Evolutionary conservation across 1,139 yeast genomes (phyloP), one percentile per base, ranked within the genome.

Genomic region (Candida pseudoviswanathii): DNA sequence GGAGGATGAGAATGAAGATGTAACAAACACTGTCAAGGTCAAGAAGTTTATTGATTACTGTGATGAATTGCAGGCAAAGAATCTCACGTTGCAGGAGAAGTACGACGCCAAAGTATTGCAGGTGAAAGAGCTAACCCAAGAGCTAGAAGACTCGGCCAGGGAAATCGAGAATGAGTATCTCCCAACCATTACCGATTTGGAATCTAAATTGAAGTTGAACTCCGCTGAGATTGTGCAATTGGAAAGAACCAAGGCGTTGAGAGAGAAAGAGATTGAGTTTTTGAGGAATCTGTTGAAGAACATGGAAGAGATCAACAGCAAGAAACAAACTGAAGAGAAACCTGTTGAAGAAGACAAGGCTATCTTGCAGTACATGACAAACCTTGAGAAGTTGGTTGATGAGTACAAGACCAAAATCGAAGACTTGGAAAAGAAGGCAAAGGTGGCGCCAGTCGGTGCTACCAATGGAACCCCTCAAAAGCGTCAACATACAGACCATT

Each of bases 221-320:
- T 64, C 66, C 31, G 70, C 69, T 33, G 53, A 61, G 55, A 61
- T 68, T 52, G 68, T 65, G 51, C 66, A 84, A 53, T 62, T 83
- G 24, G 84, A 84, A 50, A 76, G 81, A 49, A 86, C 82, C 53
- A 77, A 76, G 49, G 62, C 71, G 2, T 67, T 86, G 43, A 78
- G 84, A n/a, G 58, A 67, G n/a, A 82, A 81, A 54, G 95, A 88
- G 60, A 78, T 85, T 29, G 80, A 75, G 48, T 76, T 84, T 51
- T 67, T 88, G 49, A 70, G 90, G 53, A 76, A 73, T 41, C 72
- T 68, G 62, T 58, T 75, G 46, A 65, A 67, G 42, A 67, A 66
- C 51, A 53, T 70, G 49, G 77, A 75, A 51, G 60, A 62, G 29
- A 52, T 67, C 16, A 60, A 61, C 41, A 53, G 61, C 47, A 42